Evolutionary conservation across 768 basidiomycete genomes (phyloP).

Genomic region (Mycena belliarum): DNA sequence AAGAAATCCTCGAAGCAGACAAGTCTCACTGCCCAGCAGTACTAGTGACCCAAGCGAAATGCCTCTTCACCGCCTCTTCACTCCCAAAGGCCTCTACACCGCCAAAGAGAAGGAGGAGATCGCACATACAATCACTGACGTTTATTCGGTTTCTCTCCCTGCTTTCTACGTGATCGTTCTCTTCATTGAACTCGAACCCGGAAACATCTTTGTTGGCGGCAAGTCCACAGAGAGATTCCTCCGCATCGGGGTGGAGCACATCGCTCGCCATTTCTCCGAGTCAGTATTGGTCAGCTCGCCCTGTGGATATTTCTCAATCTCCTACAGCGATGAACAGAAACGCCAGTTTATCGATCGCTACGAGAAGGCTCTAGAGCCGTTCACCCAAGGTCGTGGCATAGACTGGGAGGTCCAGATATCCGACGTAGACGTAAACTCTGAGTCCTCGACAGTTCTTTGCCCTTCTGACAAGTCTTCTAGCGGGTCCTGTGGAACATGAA

Average conservation of each 20-base stretch:
- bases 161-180: constrained; percentile 23
- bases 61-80: constrained; percentile 23
- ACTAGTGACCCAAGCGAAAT: neutral
- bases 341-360: constrained; percentile 15
- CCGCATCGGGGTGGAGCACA: constrained; percentile 20
- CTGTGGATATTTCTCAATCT: neutral
- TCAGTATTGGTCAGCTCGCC: neutral
- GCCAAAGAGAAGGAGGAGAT: constrained; percentile 21
- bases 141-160: constrained; percentile 17
- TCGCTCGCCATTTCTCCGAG: constrained; percentile 17
- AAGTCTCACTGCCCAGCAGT: neutral
- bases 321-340: constrained; percentile 6
- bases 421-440: constrained; percentile 11
- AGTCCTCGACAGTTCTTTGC: neutral
- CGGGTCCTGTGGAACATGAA: constrained; percentile 14
- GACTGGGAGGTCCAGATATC: constrained; percentile 22
- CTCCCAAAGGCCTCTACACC: constrained; percentile 19
- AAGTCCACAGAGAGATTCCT: constrained; percentile 5
- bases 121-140: constrained; percentile 13
- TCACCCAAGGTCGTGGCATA: constrained; percentile 18
- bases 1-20: too few relatives aligned
- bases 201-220: constrained; percentile 17
- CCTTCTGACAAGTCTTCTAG: neutral
- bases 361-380: constrained; percentile 15
- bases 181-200: constrained; percentile 22